These are phyloP conservation scores for Botryotinia narcissicola DNA, from an alignment of 2,329 filamentous ascomycete species.

Conservation along the genomic window DNA sequence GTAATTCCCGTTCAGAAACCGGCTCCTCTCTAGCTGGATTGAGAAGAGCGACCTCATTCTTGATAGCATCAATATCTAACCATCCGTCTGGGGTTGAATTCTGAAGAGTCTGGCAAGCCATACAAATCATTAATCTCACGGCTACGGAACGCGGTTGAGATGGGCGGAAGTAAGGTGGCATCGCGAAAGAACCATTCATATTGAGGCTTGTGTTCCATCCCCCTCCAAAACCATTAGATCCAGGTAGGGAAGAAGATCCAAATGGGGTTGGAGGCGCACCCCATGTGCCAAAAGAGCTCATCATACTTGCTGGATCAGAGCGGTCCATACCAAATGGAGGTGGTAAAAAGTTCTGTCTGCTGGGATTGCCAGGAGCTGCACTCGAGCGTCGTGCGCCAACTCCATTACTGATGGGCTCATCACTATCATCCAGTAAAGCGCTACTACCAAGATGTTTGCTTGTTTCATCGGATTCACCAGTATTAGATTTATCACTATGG, in stretches of 20 bases:
- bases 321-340: slow-evolving; percentile 37
- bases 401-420: slow-evolving; percentile 48
- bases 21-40: slow-evolving; percentile 48
- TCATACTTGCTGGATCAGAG: slow-evolving; percentile 32
- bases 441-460: slow-evolving; percentile 85
- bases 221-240: slow-evolving; percentile 33
- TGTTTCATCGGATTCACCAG: slow-evolving; percentile 65
- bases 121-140: slow-evolving; percentile 72
- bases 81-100: slow-evolving; percentile 58
- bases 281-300: slow-evolving; percentile 37
- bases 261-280: slow-evolving; percentile 39
- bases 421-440: slow-evolving; percentile 76
- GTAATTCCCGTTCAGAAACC: slow-evolving; percentile 64
- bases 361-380: slow-evolving; percentile 32
- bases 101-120: slow-evolving; percentile 67
- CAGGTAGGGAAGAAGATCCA: slow-evolving; percentile 37
- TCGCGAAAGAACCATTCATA: slow-evolving; percentile 46
- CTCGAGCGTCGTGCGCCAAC: slow-evolving; percentile 39
- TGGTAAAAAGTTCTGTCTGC: slow-evolving; percentile 35
- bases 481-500: slow-evolving; percentile 36
- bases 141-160: slow-evolving; percentile 63
- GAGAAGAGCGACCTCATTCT: slow-evolving; percentile 62
- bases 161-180: slow-evolving; percentile 43
- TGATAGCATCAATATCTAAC: slow-evolving; percentile 63
- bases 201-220: slow-evolving; percentile 38